Evolutionary conservation across 805 yeast genomes (phyloP).

Genomic region (Zygotorulaspora florentina): DNA sequence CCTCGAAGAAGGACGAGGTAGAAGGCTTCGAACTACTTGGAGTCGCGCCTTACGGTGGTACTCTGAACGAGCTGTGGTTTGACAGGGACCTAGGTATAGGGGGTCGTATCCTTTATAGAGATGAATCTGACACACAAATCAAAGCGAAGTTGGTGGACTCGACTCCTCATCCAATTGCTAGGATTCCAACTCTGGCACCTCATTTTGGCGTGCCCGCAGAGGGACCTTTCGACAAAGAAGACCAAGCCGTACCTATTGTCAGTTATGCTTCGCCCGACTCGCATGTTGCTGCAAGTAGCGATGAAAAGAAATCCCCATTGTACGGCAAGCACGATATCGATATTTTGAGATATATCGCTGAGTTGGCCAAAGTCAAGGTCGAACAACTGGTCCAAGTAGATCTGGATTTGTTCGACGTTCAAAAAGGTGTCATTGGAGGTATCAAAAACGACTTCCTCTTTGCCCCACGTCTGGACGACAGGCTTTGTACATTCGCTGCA

Average conservation of each 20-base stretch:
- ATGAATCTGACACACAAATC: slow-evolving; percentile 35
- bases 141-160: slow-evolving; percentile 48
- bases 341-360: slow-evolving; percentile 65
- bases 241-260: slow-evolving; percentile 71
- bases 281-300: slow-evolving; percentile 34
- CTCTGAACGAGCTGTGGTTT: slow-evolving; percentile 62
- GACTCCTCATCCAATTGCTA: slow-evolving; percentile 67
- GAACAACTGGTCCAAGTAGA: slow-evolving; percentile 65
- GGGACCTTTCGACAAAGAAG: slow-evolving; percentile 74
- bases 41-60: slow-evolving; percentile 81
- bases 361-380: slow-evolving; percentile 54
- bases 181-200: slow-evolving; percentile 80
- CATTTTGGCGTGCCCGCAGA: slow-evolving; percentile 72
- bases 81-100: slow-evolving; percentile 85
- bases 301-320: slow-evolving; percentile 60
- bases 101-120: slow-evolving; percentile 62
- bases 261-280: slow-evolving; percentile 46
- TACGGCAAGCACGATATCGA: slow-evolving; percentile 64
- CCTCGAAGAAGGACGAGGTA: slow-evolving; percentile 52
- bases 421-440: slow-evolving; percentile 76
- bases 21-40: slow-evolving; percentile 79
- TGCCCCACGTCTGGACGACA: slow-evolving; percentile 82
- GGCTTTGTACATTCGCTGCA: slow-evolving; percentile 76
- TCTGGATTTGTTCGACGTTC: slow-evolving; percentile 76
- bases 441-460: slow-evolving; percentile 69